phyloP scores from a whole-genome alignment of 352 stramenopile species.

The Globisporangium canariense region DNA sequence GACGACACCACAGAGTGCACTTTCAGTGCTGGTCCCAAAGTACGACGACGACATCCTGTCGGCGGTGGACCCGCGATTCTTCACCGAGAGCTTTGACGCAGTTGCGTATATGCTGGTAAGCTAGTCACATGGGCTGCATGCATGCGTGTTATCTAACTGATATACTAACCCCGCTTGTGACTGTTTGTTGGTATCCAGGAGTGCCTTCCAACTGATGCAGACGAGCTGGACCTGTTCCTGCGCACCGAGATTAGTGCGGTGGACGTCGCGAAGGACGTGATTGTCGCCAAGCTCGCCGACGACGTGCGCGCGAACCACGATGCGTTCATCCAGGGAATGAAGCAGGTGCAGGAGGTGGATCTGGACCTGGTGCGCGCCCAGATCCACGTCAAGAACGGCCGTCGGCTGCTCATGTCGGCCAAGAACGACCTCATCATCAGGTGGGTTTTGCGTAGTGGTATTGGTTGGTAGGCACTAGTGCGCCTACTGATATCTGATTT shows the following conservation, averaged over 20 bases:
- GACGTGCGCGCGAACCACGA: conserved; percentile 78
- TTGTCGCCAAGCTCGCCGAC: conserved; percentile 73
- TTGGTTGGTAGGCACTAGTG: neutral
- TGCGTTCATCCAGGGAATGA: conserved; percentile 83
- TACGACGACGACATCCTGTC: conserved; percentile 64
- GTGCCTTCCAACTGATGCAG: conserved; percentile 44
- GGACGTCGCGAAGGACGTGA: conserved; percentile 75
- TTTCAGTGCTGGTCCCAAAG: conserved; percentile 64
- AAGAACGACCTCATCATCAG: conserved; percentile 75
- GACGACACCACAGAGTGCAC: conserved; percentile 1
- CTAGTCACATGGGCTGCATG: neutral
- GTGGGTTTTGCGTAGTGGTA: conserved; percentile 18
- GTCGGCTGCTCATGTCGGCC: conserved; percentile 58
- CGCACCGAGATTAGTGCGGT: conserved; percentile 81
- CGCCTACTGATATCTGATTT: neutral
- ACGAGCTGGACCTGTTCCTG: conserved; percentile 63
- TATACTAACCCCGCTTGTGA: neutral
- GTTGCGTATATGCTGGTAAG: conserved; percentile 62
- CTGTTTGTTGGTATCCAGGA: conserved; percentile 31
- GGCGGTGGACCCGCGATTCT: conserved; percentile 76
- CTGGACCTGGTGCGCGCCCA: conserved; percentile 78
- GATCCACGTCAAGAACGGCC: conserved; percentile 87
- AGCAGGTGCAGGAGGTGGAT: conserved; percentile 85
- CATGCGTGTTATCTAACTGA: neutral
- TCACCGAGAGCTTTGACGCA: conserved; percentile 76